Percentiles rank a stretch among this genome's conserved stretches.
Evolutionary conservation across 139 green algal species (phyloP).

Genomic region (Haematococcus lacustris): DNA sequence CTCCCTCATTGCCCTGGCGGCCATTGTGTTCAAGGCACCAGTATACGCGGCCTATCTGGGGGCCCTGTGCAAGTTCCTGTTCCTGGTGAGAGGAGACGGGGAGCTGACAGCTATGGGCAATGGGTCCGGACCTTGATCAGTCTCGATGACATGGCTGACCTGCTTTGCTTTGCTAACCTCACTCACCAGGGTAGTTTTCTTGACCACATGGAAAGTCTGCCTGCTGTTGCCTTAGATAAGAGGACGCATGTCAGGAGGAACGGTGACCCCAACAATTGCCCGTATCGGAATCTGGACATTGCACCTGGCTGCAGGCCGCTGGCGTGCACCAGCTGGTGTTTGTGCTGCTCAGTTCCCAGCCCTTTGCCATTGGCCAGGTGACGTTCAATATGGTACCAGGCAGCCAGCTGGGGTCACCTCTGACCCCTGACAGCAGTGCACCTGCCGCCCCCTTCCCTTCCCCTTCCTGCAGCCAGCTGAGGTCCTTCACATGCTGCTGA

Average conservation of each 20-base stretch:
- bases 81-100: too few species aligned
- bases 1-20: conserved; percentile 62
- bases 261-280: not conserved
- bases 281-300: not conserved
- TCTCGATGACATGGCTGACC: too few species aligned
- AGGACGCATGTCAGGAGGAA: not conserved
- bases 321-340: conserved; percentile 70
- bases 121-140: not conserved
- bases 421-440: not conserved
- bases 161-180: not conserved
- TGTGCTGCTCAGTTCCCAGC: conserved; percentile 38
- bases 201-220: not conserved
- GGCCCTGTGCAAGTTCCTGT: conserved; percentile 52
- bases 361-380: conserved; percentile 69
- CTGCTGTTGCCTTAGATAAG: not conserved
- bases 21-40: conserved; percentile 60
- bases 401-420: not conserved
- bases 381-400: not conserved
- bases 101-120: too few species aligned
- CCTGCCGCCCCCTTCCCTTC: not conserved
- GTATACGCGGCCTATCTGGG: conserved; percentile 42
- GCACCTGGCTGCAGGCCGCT: conserved; percentile 2
- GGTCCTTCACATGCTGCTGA: conserved; percentile 7
- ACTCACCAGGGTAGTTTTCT: not conserved
- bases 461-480: not conserved